Evolutionary conservation across 2,329 filamentous ascomycete species (phyloP).

Genomic region (Fusarium bactridioides): DNA sequence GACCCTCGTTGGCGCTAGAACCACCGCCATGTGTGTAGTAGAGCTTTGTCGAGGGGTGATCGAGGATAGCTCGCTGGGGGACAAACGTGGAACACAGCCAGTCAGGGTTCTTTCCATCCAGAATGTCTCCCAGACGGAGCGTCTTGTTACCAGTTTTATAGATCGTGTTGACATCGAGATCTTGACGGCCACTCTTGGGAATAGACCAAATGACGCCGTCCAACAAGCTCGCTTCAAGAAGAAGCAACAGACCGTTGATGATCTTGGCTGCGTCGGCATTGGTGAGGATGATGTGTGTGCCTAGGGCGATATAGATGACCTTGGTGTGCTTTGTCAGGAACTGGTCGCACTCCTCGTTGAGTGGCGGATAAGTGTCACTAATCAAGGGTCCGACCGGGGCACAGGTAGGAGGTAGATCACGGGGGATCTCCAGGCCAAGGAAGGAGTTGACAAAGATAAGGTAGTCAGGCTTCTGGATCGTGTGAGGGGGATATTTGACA

Average conservation of each 20-base stretch:
- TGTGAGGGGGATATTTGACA: neutral
- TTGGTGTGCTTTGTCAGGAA: neutral
- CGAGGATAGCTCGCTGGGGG: neutral
- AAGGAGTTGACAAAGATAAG: neutral
- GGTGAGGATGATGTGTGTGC: neutral
- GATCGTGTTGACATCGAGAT: neutral
- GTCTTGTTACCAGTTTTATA: neutral
- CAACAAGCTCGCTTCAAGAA: neutral
- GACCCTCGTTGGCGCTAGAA: slow-evolving; percentile 50
- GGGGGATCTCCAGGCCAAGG: neutral
- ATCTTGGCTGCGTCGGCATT: neutral
- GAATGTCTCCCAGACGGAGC: neutral
- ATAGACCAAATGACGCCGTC: neutral
- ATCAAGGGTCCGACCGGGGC: neutral
- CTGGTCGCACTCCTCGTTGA: neutral
- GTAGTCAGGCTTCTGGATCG: neutral
- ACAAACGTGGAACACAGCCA: neutral
- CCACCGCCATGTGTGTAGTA: neutral
- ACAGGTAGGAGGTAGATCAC: neutral
- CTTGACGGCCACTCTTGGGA: neutral
- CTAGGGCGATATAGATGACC: neutral
- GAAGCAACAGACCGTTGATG: neutral
- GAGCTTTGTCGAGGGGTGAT: neutral
- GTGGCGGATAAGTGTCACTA: neutral
- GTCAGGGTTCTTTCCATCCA: neutral